Evolutionary conservation across 148 eudicot genomes (phyloP).

Genomic region (Heliamphora exappendiculata): DNA sequence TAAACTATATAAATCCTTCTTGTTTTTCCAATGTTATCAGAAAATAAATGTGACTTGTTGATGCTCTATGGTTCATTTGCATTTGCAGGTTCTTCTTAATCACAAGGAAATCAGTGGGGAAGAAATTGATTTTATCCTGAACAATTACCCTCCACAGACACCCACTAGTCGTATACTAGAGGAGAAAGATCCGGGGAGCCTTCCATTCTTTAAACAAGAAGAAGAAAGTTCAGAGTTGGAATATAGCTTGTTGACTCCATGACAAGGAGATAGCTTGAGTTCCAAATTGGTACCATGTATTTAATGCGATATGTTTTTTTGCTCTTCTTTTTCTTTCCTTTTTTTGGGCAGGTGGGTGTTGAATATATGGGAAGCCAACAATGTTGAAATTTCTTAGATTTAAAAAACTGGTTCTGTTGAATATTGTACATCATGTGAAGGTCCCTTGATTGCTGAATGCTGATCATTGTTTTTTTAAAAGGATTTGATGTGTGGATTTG

Average conservation of each 20-base stretch:
- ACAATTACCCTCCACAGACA: slow-evolving; percentile 62
- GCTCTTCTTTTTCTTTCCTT: too few species aligned
- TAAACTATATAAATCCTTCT: not conserved
- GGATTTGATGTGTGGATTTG: too few species aligned
- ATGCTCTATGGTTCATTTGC: not conserved
- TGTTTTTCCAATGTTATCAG: not conserved
- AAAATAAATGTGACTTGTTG: not conserved
- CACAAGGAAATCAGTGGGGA: slow-evolving; percentile 70
- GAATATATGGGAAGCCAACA: too few species aligned
- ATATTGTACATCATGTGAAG: too few species aligned
- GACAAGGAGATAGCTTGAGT: slow-evolving; percentile 18
- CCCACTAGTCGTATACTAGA: slow-evolving; percentile 57
- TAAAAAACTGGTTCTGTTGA: too few species aligned
- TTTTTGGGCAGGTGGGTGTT: too few species aligned
- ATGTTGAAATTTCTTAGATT: too few species aligned
- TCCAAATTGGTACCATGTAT: not conserved
- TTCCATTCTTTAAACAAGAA: slow-evolving; percentile 40
- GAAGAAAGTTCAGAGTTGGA: slow-evolving; percentile 35
- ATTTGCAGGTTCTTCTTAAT: slow-evolving; percentile 64
- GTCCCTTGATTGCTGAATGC: too few species aligned
- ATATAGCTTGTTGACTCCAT: slow-evolving; percentile 33
- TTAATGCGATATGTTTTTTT: not conserved
- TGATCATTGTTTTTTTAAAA: too few species aligned
- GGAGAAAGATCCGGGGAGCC: slow-evolving; percentile 69
- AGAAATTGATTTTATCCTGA: slow-evolving; percentile 64